Evolutionary conservation across 2,329 filamentous ascomycete species (phyloP), one percentile per base, ranked within the genome.

Genomic region (Pyricularia grisea): DNA sequence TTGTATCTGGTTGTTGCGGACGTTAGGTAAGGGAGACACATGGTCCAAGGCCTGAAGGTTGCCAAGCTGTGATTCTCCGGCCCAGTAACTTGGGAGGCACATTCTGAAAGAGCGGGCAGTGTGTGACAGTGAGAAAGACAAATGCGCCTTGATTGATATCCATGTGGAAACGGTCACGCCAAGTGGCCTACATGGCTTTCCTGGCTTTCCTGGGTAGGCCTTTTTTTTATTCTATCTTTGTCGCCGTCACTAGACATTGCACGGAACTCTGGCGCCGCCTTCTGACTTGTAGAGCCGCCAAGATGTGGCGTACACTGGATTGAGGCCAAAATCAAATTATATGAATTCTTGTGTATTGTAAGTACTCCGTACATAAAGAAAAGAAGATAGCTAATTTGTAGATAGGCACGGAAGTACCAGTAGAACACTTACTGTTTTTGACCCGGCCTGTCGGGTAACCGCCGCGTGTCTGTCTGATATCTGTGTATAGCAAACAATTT

Each of bases 1-100:
- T 66, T 68, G 67, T 68, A 60, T 36, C 61, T 63, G 23, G 3
- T 25, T 58, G 33, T 65, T 68, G 67, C 60, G 67, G 60, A 64
- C 60, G 60, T 55, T 65, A 58, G 25, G 58, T 23, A 61, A 61
- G 58, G 58, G 58, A 23, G n/a, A 9, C 42, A 50, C 17, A 50
- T 50, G 20, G 36, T 17, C 36, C 12, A 42, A 42, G 12, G 12
- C 17, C 42, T 50, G 42, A 50, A 50, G 17, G 42, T n/a, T 50
- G 42, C 20, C 17, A 50, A 50, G 17, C 4, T 50, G 42, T 50
- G 42, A 50, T 50, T 50, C 42, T 50, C 42, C 42, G 17, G 58
- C 20, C 10, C 58, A 61, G n/a, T 61, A 61, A 61, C 58, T 61
- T 50, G 42, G 42, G 42, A 50, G n/a, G 42, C 42, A 50, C 17